These are phyloP conservation scores for Aspergillus fumigatus DNA, from an alignment of 2,329 filamentous ascomycete species.

Conservation along the genomic window DNA sequence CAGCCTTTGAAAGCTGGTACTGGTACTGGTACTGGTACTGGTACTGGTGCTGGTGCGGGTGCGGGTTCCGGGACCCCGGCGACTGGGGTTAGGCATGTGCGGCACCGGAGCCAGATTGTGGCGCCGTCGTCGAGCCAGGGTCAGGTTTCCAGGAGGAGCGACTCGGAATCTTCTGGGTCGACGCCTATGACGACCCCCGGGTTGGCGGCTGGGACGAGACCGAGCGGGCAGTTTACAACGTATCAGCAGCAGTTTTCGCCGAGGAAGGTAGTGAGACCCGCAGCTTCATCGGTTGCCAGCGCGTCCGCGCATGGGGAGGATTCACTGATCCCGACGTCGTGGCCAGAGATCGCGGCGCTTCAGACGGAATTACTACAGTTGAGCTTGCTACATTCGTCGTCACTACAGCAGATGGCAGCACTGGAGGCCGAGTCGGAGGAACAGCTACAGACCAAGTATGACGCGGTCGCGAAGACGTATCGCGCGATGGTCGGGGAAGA, in stretches of 20 bases:
- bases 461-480: constrained; percentile 33
- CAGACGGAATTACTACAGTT: constrained; percentile 44
- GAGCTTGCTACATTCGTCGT: constrained; percentile 34
- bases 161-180: constrained; percentile 14
- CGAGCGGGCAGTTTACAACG: constrained; percentile 31
- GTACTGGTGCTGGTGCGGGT: not conserved
- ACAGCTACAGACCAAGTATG: constrained; percentile 30
- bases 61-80: constrained; percentile 11
- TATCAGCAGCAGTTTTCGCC: constrained; percentile 38
- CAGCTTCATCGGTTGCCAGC: constrained; percentile 13
- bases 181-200: not conserved
- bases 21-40: constrained; percentile 4
- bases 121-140: constrained; percentile 7
- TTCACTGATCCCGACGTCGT: constrained; percentile 24
- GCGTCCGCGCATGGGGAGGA: constrained; percentile 11
- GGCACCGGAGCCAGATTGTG: constrained; percentile 35
- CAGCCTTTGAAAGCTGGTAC: constrained; percentile 24
- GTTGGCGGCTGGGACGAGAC: constrained; percentile 8
- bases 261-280: constrained; percentile 30
- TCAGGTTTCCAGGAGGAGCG: constrained; percentile 12
- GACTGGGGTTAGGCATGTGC: constrained; percentile 21
- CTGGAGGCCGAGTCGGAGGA: constrained; percentile 29
- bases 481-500: constrained; percentile 28
- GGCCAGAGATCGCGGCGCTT: constrained; percentile 33
- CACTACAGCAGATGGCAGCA: constrained; percentile 23